Base-by-base conservation (phyloP, 345 rosid species). In the Carallia brachiata region DNA sequence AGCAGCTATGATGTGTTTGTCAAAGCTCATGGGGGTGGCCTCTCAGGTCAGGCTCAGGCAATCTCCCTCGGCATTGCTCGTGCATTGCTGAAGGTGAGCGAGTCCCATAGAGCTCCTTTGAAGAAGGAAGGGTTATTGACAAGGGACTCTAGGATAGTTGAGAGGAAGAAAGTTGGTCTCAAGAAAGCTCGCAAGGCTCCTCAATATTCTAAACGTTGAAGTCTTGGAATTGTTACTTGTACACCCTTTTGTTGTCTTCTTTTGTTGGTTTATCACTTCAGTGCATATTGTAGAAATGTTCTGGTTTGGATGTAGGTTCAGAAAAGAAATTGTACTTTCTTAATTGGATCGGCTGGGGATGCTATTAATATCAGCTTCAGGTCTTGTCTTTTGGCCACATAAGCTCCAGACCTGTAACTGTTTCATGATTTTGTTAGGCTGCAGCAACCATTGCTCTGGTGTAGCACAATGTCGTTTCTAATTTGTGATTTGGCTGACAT, bases 181-280 rank as follows among this genome's bases (percentile, higher is more conserved):
- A 85, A 94, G 82, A 91, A 94, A 75, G 99, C 97, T 1, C 99
- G 99, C 52, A 94, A 94, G 82, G 95, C 96, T 44, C 97, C 97
- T 18, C 97, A 91, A 63, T 91, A 32, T 71, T 91, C 99, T 68
- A 91, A 94, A 75, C 97, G 97, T 84, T 91, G 78, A 84, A 65
- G 63, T 63, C 12, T 19, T 65, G 48, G 77, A 54, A 54, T 30
- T 55, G 6, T 64, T 48, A 3, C 48, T 32, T 57, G 31, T 53
- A 17, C 0, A 9, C 1, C 53, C 36, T 13, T 30, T 23, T 2
- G 17, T 17, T 53, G 62, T 40, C 54, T 16, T 48, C 67, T 54
- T 30, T 67, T 48, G n/a, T 63, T 6, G 53, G 47, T 56, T 27
- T 59, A 67, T 56, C 18, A 34, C 54, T 28, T 52, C 50, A 12